These are phyloP conservation scores for Calonectria hawksworthii DNA, from an alignment of 2,329 filamentous ascomycete species.

Conservation along the genomic window DNA sequence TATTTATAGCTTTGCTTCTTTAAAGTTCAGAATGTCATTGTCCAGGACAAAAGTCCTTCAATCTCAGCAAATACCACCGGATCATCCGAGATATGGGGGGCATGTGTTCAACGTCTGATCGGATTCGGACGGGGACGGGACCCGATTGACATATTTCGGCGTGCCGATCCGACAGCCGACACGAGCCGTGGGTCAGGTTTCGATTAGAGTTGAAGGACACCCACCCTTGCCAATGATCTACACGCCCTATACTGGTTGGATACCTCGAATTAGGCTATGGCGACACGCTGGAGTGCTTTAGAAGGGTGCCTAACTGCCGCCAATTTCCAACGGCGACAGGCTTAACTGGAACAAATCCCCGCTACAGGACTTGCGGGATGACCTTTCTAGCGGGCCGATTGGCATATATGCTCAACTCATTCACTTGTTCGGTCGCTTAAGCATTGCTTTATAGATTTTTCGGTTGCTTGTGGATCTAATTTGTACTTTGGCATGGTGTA, in stretches of 20 bases:
- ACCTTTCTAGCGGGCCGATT: neutral
- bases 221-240: neutral
- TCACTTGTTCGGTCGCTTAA: neutral
- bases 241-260: neutral
- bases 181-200: neutral
- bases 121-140: neutral
- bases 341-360: neutral
- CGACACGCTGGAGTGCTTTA: neutral
- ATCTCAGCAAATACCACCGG: neutral
- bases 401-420: neutral
- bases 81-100: neutral
- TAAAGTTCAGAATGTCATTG: neutral
- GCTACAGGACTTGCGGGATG: neutral
- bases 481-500: neutral
- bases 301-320: neutral
- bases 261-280: neutral
- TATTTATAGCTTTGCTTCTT: neutral
- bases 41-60: neutral
- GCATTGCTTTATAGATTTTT: neutral
- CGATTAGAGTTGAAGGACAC: neutral
- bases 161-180: neutral
- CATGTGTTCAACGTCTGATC: neutral
- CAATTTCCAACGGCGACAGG: neutral
- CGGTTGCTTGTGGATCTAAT: neutral
- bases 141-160: neutral